Evolutionary conservation across 352 stramenopile species (phyloP).

Genomic region (Phytopythium kandeliae): DNA sequence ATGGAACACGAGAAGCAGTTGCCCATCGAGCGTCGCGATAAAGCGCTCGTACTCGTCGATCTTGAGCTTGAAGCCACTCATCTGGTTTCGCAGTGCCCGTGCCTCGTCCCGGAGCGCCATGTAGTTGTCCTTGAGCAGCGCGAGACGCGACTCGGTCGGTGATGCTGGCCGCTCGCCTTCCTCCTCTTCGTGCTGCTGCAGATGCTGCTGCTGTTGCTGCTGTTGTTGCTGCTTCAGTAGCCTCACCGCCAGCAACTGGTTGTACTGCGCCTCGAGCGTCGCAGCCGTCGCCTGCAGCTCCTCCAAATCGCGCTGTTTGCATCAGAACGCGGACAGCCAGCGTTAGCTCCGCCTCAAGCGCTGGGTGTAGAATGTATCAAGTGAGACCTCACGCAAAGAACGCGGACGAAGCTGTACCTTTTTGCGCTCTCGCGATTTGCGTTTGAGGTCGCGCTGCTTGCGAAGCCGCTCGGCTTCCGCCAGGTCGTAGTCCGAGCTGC

Average conservation of each 20-base stretch:
- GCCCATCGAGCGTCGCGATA: constrained; percentile 36
- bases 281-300: constrained; percentile 32
- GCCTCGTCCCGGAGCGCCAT: constrained; percentile 30
- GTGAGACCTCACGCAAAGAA: too few relatives aligned
- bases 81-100: constrained; percentile 35
- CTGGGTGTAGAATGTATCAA: too few relatives aligned
- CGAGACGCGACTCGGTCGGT: constrained; percentile 22
- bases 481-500: constrained; percentile 3
- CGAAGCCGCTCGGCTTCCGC: constrained; percentile 29
- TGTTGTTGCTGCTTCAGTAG: constrained; percentile 15
- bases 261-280: constrained; percentile 33
- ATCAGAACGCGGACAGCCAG: not conserved
- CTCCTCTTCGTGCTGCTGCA: too few relatives aligned
- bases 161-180: constrained; percentile 5
- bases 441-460: constrained; percentile 41
- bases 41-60: constrained; percentile 45
- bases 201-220: too few relatives aligned
- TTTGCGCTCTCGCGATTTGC: constrained; percentile 36
- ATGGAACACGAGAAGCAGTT: constrained; percentile 20
- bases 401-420: constrained; percentile 21
- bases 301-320: constrained; percentile 19
- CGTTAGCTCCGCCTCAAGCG: too few relatives aligned
- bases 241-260: constrained; percentile 25
- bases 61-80: constrained; percentile 34
- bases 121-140: constrained; percentile 33